phyloP scores from a whole-genome alignment of 768 basidiomycete genomes.

The Pleurotus tuber-regium region DNA sequence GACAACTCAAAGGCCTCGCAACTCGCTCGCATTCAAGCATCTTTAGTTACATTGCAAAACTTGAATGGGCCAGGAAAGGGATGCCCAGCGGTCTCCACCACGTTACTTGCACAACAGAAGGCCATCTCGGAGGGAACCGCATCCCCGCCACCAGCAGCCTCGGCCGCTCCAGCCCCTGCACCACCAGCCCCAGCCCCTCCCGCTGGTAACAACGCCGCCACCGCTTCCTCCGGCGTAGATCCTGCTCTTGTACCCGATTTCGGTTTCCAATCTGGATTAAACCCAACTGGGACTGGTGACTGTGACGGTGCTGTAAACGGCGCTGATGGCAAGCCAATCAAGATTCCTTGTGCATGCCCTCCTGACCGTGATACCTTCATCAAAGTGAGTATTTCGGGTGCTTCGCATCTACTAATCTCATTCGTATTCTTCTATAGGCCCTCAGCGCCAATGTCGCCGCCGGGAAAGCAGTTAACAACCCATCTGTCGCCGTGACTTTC shows the following conservation, averaged over 20 bases:
- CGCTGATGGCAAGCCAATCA: constrained; percentile 47
- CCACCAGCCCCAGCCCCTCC: constrained; percentile 15
- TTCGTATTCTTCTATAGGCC: constrained; percentile 21
- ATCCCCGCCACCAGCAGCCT: constrained; percentile 21
- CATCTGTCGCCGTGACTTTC: constrained; percentile 55
- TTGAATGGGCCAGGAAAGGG: constrained; percentile 64
- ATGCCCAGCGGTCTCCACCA: constrained; percentile 66
- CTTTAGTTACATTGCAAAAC: constrained; percentile 72
- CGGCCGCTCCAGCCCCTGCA: constrained; percentile 28
- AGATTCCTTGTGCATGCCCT: constrained; percentile 66
- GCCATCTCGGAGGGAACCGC: constrained; percentile 32
- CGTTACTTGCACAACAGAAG: constrained; percentile 44
- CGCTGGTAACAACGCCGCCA: constrained; percentile 18
- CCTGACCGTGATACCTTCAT: constrained; percentile 54
- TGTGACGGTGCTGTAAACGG: constrained; percentile 65
- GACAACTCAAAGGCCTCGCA: constrained; percentile 52
- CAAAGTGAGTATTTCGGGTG: constrained; percentile 30
- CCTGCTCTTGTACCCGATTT: constrained; percentile 57
- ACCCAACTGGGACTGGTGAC: constrained; percentile 54
- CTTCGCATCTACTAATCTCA: background rate
- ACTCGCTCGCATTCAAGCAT: constrained; percentile 55
- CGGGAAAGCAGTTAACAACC: constrained; percentile 65
- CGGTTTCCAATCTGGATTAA: constrained; percentile 52
- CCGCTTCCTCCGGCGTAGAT: constrained; percentile 34
- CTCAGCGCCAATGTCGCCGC: constrained; percentile 57